These are phyloP conservation scores for Maudiozyma bulderi DNA, from an alignment of 805 yeast species.

Conservation along the genomic window DNA sequence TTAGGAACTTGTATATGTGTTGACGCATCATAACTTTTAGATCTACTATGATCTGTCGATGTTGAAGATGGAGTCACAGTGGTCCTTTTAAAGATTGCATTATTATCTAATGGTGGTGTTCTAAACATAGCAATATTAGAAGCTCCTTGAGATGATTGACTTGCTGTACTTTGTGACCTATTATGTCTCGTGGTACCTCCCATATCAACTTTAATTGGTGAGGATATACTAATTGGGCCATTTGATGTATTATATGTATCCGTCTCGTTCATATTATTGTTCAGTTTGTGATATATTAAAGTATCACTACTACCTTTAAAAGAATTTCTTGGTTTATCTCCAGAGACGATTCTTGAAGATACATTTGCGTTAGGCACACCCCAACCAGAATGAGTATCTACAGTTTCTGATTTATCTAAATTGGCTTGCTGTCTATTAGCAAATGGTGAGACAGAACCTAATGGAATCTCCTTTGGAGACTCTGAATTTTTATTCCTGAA, in stretches of 20 bases:
- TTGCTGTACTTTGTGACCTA: constrained; percentile 10
- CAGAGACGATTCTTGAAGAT: not conserved
- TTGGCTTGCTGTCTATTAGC: not conserved
- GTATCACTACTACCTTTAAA: constrained; percentile 26
- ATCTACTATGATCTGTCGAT: not conserved
- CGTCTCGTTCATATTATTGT: not conserved
- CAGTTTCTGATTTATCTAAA: not conserved
- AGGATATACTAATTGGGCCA: not conserved
- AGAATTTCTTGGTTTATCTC: not conserved
- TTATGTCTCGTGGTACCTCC: constrained; percentile 3
- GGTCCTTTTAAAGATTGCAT: not conserved
- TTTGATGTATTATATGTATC: not conserved
- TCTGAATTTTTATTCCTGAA: constrained; percentile 9
- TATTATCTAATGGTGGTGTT: constrained; percentile 11
- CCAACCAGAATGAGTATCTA: constrained; percentile 30
- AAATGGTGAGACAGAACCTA: not conserved
- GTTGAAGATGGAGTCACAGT: not conserved
- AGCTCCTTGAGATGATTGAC: not conserved
- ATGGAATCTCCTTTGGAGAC: not conserved
- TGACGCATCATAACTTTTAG: not conserved
- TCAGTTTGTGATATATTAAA: constrained; percentile 8
- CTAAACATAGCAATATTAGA: constrained; percentile 10
- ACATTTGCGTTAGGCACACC: constrained; percentile 12
- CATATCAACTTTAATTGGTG: not conserved
- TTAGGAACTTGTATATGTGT: not conserved